phyloP scores from a whole-genome alignment of 768 basidiomycete genomes.

The Pisolithus marmoratus region DNA sequence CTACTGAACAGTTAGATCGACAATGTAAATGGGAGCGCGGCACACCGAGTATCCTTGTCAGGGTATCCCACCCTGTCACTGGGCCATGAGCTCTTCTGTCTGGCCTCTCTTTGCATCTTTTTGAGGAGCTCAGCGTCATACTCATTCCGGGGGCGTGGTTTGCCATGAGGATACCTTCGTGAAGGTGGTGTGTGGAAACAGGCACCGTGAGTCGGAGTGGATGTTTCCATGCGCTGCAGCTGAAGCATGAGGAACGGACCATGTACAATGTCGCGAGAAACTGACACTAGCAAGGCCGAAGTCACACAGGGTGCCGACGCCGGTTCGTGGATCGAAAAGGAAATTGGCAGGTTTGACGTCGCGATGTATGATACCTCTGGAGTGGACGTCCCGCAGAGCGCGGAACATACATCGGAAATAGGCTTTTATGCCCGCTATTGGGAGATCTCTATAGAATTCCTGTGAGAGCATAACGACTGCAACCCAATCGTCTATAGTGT shows the following conservation, averaged over 20 bases:
- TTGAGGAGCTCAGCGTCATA: constrained; percentile 47
- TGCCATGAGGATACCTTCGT: constrained; percentile 63
- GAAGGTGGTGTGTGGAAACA: constrained; percentile 80
- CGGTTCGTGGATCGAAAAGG: constrained; percentile 80
- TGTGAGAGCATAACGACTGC: constrained; percentile 22
- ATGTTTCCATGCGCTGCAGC: constrained; percentile 49
- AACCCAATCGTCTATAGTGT: not conserved
- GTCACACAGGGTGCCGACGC: constrained; percentile 84
- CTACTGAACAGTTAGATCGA: constrained; percentile 30
- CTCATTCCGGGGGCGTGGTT: constrained; percentile 37
- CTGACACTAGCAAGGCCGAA: constrained; percentile 93
- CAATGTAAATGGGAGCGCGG: not conserved
- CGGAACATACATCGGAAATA: constrained; percentile 92
- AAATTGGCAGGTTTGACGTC: constrained; percentile 99
- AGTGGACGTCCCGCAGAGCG: constrained; percentile 83
- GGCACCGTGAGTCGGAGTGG: constrained; percentile 38
- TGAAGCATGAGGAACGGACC: constrained; percentile 2
- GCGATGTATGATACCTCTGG: constrained; percentile 84
- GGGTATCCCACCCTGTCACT: constrained; percentile 76
- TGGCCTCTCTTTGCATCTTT: constrained; percentile 54
- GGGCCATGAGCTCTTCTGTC: constrained; percentile 44
- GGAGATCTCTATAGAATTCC: constrained; percentile 75
- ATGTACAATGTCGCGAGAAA: constrained; percentile 2
- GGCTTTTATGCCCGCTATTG: constrained; percentile 70
- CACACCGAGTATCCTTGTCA: constrained; percentile 67